Percentiles rank a stretch among this genome's conserved stretches.
These are phyloP conservation scores for Malassezia dermatis DNA, from an alignment of 1,284 basidiomycete species.

Conservation along the genomic window DNA sequence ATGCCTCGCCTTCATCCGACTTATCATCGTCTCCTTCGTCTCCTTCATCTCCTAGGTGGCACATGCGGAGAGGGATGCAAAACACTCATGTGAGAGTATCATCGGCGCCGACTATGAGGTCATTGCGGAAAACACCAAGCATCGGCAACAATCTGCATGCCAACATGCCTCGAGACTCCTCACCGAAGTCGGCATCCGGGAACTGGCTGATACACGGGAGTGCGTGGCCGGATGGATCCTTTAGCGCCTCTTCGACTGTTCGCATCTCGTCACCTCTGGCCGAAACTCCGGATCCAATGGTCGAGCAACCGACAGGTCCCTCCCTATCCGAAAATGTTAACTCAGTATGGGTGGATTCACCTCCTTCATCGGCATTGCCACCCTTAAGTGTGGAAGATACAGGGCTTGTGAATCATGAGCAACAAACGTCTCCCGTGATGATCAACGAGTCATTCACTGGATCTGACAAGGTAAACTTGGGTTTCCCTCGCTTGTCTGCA, in stretches of 20 bases:
- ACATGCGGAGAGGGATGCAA: background rate
- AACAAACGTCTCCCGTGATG: background rate
- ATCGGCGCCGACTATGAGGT: background rate
- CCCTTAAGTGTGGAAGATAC: background rate
- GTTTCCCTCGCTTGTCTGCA: constrained; percentile 10
- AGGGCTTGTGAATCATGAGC: background rate
- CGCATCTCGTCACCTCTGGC: constrained; percentile 11
- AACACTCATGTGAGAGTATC: background rate
- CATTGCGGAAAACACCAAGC: background rate
- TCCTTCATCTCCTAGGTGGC: background rate
- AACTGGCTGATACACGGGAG: constrained; percentile 2
- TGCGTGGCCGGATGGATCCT: constrained; percentile 12
- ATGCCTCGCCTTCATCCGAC: background rate
- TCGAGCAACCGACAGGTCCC: background rate
- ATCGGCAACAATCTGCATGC: background rate
- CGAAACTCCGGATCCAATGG: background rate
- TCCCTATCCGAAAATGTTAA: background rate
- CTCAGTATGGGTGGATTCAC: constrained; percentile 12
- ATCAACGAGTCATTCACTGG: background rate
- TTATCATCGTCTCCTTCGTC: background rate
- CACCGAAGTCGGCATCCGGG: background rate
- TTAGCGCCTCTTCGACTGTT: constrained; percentile 12
- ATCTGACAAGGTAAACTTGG: constrained; percentile 7
- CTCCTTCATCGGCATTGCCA: background rate
- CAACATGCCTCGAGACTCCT: background rate